Base-by-base conservation (phyloP, 148 eudicot genomes). In the Limonium bicolor region DNA sequence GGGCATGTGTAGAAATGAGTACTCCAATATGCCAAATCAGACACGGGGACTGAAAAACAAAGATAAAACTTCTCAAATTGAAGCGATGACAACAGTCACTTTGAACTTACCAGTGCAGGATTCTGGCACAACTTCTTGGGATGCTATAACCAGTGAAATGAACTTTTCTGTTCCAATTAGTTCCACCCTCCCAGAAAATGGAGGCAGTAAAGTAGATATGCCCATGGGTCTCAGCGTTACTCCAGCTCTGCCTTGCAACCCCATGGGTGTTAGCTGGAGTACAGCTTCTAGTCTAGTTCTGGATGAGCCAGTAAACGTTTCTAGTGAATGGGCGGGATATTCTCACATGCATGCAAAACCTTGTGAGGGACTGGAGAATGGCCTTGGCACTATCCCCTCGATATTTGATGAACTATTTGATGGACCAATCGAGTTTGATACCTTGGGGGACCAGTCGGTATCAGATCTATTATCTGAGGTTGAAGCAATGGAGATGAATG, bases 391-490 rank as follows among this genome's bases (percentile, higher is more conserved):
- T 7, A 38, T 59, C 49, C n/a, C n/a, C n/a, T n/a, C n/a, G n/a
- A n/a, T n/a, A n/a, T 10, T 40, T 53, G 39, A 2, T 2, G 70
- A 58, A 50, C 61, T 35, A 20, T 56, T 56, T 25, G 34, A 36
- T 48, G 26, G 81, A 74, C 84, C 87, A 7, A 77, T 90, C 16
- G 97, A 84, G 52, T 81, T 90, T 36, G 70, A 73, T 56, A 67
- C 82, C 25, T 55, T 90, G 55, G 97, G 79, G 20, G 97, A 84
- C 58, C 93, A 90, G 41, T 90, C 87, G 3, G 95, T 90, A 36
- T 90, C 97, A 5, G 97, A 90, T 73, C 52, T 90, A 24, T 50
- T 90, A 44, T 86, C 97, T 14, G 95, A 90, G 67, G 97, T 84
- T 10, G 97, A 90, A 65, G 97, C 97, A 11, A 72, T 84, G 78